These are phyloP conservation scores for Trichoderma simmonsii DNA, from an alignment of 2,329 filamentous ascomycete genomes.

Conservation along the genomic window DNA sequence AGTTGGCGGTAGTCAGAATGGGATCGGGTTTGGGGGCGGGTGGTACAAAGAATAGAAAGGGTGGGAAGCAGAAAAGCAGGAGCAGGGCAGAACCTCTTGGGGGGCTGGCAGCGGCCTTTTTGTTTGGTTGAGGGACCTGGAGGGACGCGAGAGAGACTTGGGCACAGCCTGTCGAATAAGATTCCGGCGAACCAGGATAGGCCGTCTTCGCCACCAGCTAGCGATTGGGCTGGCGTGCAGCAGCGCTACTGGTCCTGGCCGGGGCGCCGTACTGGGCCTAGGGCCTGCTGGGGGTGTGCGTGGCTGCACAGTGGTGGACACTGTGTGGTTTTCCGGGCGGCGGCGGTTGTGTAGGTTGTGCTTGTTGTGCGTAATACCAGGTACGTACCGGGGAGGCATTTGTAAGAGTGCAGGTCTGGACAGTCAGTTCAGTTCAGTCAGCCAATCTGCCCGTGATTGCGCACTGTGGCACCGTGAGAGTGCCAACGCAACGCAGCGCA, in stretches of 20 bases:
- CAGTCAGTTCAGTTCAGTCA: neutral
- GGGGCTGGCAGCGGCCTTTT: slow-evolving; percentile 27
- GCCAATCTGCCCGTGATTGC: neutral
- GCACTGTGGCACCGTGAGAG: slow-evolving; percentile 6
- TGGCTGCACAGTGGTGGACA: neutral
- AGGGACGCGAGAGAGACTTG: slow-evolving; percentile 26
- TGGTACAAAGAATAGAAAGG: slow-evolving; percentile 23
- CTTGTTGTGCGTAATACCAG: neutral
- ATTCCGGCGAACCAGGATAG: slow-evolving; percentile 24
- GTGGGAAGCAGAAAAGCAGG: slow-evolving; percentile 17
- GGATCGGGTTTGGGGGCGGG: slow-evolving; percentile 19
- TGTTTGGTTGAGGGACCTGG: slow-evolving; percentile 22
- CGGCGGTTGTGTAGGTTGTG: neutral
- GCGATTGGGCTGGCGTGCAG: slow-evolving; percentile 32
- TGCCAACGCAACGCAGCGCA: neutral
- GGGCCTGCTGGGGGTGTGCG: neutral
- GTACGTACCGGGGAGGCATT: neutral
- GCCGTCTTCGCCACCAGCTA: slow-evolving; percentile 32
- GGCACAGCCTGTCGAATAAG: slow-evolving; percentile 31
- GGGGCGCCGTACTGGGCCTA: neutral
- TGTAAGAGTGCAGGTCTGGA: neutral
- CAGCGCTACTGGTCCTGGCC: slow-evolving; percentile 21
- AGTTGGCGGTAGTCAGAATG: slow-evolving; percentile 19
- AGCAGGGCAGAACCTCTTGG: slow-evolving; percentile 15
- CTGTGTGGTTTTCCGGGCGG: neutral